phyloP scores from a whole-genome alignment of 371 early-diverging fungal species.

The Mucor indicus region DNA sequence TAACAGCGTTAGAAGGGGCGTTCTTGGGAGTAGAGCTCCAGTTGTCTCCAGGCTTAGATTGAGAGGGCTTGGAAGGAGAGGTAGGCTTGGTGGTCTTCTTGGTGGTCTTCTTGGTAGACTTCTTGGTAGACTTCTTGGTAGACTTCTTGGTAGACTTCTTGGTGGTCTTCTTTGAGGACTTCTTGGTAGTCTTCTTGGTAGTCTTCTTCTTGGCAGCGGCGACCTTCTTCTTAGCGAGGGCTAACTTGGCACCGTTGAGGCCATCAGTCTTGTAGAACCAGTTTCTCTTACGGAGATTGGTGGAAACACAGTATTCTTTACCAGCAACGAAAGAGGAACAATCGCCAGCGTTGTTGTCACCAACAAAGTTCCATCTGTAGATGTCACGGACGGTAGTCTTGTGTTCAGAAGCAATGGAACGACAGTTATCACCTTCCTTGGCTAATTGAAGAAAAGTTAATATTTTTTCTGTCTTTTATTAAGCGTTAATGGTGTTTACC shows the following conservation, averaged over 20 bases:
- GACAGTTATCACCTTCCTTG: slow-evolving; percentile 13
- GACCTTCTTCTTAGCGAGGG: slow-evolving; percentile 21
- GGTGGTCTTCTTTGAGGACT: slow-evolving; percentile 25
- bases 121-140: slow-evolving; percentile 17
- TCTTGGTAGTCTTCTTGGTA: slow-evolving; percentile 17
- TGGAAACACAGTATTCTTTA: slow-evolving; percentile 11
- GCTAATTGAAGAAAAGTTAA: slow-evolving; percentile 10
- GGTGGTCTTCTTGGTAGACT: slow-evolving; percentile 12
- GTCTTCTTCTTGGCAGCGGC: slow-evolving; percentile 18
- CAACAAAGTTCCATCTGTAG: slow-evolving; percentile 15
- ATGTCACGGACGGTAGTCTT: slow-evolving; percentile 1
- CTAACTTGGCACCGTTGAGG: slow-evolving; percentile 21
- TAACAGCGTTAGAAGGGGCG: slow-evolving; percentile 26
- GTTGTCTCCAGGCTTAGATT: slow-evolving; percentile 22
- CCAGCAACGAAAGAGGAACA: slow-evolving; percentile 9
- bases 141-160: slow-evolving; percentile 29
- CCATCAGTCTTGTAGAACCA: slow-evolving; percentile 27
- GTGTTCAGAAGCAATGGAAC: slow-evolving; percentile 7
- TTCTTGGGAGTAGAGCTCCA: slow-evolving; percentile 25
- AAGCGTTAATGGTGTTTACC: slow-evolving; percentile 8
- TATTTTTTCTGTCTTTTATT: neutral
- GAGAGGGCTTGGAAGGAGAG: slow-evolving; percentile 3
- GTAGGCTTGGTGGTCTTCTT: slow-evolving; percentile 9
- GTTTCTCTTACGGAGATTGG: slow-evolving; percentile 12
- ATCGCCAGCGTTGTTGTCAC: neutral